phyloP scores from a whole-genome alignment of 805 yeast species.

The Metschnikowia gelsemii region DNA sequence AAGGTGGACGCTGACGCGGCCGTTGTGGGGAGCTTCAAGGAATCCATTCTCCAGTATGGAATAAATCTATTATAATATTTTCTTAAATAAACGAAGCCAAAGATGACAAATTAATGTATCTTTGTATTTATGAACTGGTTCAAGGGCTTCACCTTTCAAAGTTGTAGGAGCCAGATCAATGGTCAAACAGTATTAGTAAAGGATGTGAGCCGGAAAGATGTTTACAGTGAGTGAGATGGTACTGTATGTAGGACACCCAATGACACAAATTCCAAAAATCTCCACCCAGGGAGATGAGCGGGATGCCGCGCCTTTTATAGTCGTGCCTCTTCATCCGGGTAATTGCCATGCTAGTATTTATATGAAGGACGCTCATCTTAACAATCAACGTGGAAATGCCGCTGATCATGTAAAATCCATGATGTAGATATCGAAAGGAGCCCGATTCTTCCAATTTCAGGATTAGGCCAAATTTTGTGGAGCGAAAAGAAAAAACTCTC shows the following conservation, averaged over 20 bases:
- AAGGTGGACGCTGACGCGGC: constrained; percentile 76
- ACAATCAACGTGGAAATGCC: neutral
- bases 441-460: no score
- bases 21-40: constrained; percentile 71
- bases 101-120: constrained; percentile 48
- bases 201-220: constrained; percentile 1
- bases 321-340: constrained; percentile 24
- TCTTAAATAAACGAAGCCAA: constrained; percentile 19
- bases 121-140: constrained; percentile 15
- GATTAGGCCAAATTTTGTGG: no score
- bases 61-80: constrained; percentile 15
- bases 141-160: constrained; percentile 4
- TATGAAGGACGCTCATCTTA: constrained; percentile 12
- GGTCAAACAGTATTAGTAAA: constrained; percentile 12
- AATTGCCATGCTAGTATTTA: constrained; percentile 15
- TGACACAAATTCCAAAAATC: constrained; percentile 18
- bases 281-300: constrained; percentile 6
- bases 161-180: constrained; percentile 9
- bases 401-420: neutral
- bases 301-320: constrained; percentile 27
- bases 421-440: neutral
- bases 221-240: constrained; percentile 12
- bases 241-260: constrained; percentile 20
- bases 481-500: no score
- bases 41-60: constrained; percentile 50